phyloP scores from a whole-genome alignment of 2,329 filamentous ascomycete genomes.

The Amylocarpus encephaloides region DNA sequence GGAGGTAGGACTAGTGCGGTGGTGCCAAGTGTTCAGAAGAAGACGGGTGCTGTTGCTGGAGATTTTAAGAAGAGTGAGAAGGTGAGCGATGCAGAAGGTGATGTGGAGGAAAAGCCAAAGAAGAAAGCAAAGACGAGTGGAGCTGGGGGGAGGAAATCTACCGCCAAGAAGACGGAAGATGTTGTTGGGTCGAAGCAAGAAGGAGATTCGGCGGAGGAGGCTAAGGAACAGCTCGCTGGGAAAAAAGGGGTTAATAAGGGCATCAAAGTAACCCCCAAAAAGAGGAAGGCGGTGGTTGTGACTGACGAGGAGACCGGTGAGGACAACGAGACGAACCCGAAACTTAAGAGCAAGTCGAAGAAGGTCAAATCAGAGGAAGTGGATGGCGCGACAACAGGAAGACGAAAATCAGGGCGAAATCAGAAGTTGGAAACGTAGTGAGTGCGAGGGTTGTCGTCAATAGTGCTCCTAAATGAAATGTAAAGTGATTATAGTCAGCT shows the following conservation, averaged over 20 bases:
- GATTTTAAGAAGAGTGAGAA: conserved; percentile 4
- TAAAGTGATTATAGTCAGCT: too few relatives aligned
- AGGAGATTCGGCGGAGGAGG: background rate
- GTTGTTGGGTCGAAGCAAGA: background rate
- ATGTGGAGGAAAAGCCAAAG: conserved; percentile 1
- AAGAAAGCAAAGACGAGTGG: conserved; percentile 6
- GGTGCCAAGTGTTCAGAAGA: conserved; percentile 81
- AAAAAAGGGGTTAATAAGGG: background rate
- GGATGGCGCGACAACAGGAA: background rate
- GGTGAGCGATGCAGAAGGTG: background rate
- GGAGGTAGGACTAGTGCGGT: conserved; percentile 88
- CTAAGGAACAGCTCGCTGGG: background rate
- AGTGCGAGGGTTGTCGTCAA: background rate
- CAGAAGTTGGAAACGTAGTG: background rate
- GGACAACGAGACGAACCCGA: too few relatives aligned
- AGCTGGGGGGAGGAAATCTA: background rate
- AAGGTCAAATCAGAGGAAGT: too few relatives aligned
- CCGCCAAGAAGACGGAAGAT: conserved; percentile 7
- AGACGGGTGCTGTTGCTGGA: conserved; percentile 37
- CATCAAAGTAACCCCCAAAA: background rate
- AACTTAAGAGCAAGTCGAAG: too few relatives aligned
- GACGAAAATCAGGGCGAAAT: background rate
- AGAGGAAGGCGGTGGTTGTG: background rate
- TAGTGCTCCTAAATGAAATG: background rate
- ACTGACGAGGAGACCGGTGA: background rate